Evolutionary conservation across 495 filamentous ascomycete genomes (phyloP), one percentile per base, ranked within the genome.

Genomic region (Astrothelium macrocarpum): DNA sequence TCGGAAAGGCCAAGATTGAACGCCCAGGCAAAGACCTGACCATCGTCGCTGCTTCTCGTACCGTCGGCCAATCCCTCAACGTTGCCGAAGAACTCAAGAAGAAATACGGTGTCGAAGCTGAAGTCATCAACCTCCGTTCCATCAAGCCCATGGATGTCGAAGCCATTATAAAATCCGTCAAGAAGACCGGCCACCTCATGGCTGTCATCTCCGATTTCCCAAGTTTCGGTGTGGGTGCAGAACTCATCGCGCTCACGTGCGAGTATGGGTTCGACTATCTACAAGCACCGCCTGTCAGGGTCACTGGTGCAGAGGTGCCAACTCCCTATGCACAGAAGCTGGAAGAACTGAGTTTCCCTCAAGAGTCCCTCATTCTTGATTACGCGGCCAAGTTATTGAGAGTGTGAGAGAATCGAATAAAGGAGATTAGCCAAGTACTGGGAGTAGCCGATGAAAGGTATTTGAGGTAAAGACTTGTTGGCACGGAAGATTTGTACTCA

Each of bases 1-100:
- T 98, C 72, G 94, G 94, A 75, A 98, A 97, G 84, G 94, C 94
- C 73, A 98, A 98, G 85, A 88, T 98, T 70, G 94, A 98, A 81
- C 90, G 94, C 64, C 82, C 84, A 59, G 94, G 94, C 78, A 96
- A 90, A 78, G 94, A 98, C 77, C 78, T 98, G 59, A 98, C 95
- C 67, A 89, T 98, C 65, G 92, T 97, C 59, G 87, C 90, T 34
- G 82, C 96, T 64, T 98, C 94, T 58, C 90, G 94, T 71, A 95
- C 89, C 73, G 94, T 98, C 64, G 95, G 94, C 63, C 94, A 93
- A 81, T 90, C 88, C 69, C 80, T 98, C 62, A 80, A 85, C 31
- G 94, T 91, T 58, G 94, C 94, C 65, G 89, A 93, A 76, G 77
- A 84, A 67, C 82, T 98, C 65, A 94, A 96, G 84, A 85, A 90